Evolutionary conservation across 2,329 filamentous ascomycete species (phyloP), one percentile per base, ranked within the genome.

Genomic region (Cladosporium sphaerospermum): DNA sequence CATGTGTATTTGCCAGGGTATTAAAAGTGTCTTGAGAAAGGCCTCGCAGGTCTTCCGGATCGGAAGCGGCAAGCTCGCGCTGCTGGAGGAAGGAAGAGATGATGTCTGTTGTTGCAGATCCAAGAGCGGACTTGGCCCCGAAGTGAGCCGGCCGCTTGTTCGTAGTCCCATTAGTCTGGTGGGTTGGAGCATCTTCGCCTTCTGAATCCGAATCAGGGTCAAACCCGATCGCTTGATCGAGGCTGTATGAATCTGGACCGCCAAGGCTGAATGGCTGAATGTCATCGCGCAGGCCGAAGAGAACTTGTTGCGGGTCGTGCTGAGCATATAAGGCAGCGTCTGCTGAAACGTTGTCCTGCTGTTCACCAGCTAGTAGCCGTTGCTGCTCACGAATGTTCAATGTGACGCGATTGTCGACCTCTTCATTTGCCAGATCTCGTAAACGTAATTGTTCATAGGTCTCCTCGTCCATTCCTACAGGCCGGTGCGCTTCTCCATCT

Each of bases 371-470:
- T 66, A 95, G 92, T 69, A 96, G 91, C 10, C 81, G 83, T 65
- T 82, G 88, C 66, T 96, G 89, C 64, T 96, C 89, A 60, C 88
- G 89, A 63, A 97, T 86, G 56, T 91, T 92, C 48, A 99, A 81
- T 50, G 87, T 82, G 57, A 97, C 86, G 16, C 88, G 83, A 56
- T 86, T 82, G 60, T 93, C 86, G 59, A 86, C 81, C 14, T 81
- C 78, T 52, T 89, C 83, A 1, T 82, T 87, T 52, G 82, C 84
- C 33, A 99, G 77, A 75, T 99, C 93, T 23, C 84, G 83, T 11
- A 99, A 77, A 37, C 83, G 79, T 32, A 97, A 74, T 64, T 90
- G 78, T 57, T 84, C 82, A 64, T 85, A 93, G 0, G 85, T 84
- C 37, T 83, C 79, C 61, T 90, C 86, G 56, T 89, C 85, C 63